Evolutionary conservation across 2,329 filamentous ascomycete genomes (phyloP), one percentile per base, ranked within the genome.

Genomic region (Trichophyton rubrum): DNA sequence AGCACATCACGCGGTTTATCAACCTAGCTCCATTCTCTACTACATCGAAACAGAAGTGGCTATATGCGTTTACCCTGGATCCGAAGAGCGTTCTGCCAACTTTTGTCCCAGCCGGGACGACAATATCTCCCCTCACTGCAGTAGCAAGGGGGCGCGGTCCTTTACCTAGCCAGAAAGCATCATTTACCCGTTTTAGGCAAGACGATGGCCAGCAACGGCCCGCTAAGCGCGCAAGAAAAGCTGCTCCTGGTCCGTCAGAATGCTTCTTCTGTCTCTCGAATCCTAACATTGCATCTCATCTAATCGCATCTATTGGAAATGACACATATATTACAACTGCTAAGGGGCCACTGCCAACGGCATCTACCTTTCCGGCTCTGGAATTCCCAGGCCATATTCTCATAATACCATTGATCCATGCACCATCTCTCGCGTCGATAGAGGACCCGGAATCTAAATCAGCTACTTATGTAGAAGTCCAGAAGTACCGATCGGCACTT

Each of bases 261-360:
- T 99, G 93, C 75, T 99, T 93, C 78, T 97, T 99, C 77, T 99
- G 93, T 71, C 80, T 99, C 9, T 91, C 89, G 4, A 96, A 95
- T 72, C 84, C 88, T 4, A 87, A 87, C 63, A 78, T 93, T 51
- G 87, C 88, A 59, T 87, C 86, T 1, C 92, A 99, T 74, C 87
- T 99, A 73, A 87, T 96, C 68, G 87, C 88, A 65, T 90, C 88
- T 27, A 92, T 99, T 64, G 93, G 89, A 59, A 85, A 90, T 17
- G 88, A 95, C 62, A 82, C 85, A 59, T 97, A 97, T 72, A 75
- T 97, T 60, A 95, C 93, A 30, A 93, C 88, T 24, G 90, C 93
- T 62, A 96, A 96, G 72, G 93, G 93, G 0, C 91, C 93, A 3
- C 79, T 99, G 0, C 86, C 89, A 1, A 87, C 85, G 1, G 74